Base-by-base conservation (phyloP, 495 filamentous ascomycete genomes). In the Barbatosphaeria neglecta region DNA sequence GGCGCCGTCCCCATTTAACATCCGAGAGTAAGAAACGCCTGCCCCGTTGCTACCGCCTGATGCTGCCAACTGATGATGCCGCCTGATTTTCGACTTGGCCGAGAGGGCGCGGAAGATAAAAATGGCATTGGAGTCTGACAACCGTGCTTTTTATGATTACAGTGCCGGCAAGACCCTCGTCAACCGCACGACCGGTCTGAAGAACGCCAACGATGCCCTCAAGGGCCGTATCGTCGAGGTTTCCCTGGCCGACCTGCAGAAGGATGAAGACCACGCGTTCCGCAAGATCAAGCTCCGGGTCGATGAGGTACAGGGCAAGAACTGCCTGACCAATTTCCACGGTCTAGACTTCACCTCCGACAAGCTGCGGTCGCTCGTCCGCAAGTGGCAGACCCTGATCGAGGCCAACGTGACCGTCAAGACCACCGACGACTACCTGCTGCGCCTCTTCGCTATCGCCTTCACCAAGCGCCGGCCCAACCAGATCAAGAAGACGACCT, bases 321-420 rank as follows among this genome's bases (percentile, higher is more conserved):
- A 95, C 82, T 98, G 92, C 73, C 77, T 98, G 59, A 98, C 92
- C 75, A 97, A 97, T 80, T 98, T 98, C 84, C 90, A 98, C 77
- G 92, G 92, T 57, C 80, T 98, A 66, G 92, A 98, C 76, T 97
- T 98, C 81, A 98, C 92, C 57, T 96, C 93, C 57, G 92, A 98
- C 81, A 97, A 97, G 80, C 80, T 98, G 55, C 85, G 92, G 59
- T 98, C 92, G 45, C 81, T 98, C 49, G 92, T 98, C 55, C 90
- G 92, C 73, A 98, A 98, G 74, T 98, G 92, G 92, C 92, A 98
- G 74, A 82, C 88, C 40, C 76, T 98, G 58, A 98, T 98, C 59
- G 92, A 98, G 81, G 92, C 92, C 76, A 98, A 98, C 65, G 81
- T 96, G 62, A 94, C 93, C 53, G 87, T 97, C 76, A 96, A 95